Base-by-base conservation (phyloP, 306 rosid species). In the Vigna trinervia region DNA sequence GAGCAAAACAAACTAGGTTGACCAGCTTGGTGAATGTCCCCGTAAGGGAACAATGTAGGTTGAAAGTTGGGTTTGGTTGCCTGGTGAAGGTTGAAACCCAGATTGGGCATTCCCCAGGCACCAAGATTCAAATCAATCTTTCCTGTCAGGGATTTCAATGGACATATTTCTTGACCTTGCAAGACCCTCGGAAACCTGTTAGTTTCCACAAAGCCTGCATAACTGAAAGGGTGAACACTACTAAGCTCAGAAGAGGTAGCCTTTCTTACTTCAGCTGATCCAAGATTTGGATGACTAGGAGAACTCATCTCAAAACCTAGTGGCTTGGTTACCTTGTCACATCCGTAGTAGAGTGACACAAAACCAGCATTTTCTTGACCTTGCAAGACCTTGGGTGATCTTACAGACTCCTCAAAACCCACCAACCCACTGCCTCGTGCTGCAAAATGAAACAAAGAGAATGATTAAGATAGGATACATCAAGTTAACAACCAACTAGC, bases 331-430 rank as follows among this genome's bases (percentile, higher is more conserved):
- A 85, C 84, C 74, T 88, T 78, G 82, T 91, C 97, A 84, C 86
- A 48, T 80, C 97, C 96, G 56, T 88, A 90, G 82, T 78, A 79
- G 85, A 90, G 92, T 78, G 97, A 87, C 86, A 87, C 69, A 78
- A 92, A 87, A 89, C 97, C 97, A 73, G 93, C 34, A 85, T 92
- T 92, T 96, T 96, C 99, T 96, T 96, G 99, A 96, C 99, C 99
- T 96, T 96, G 99, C 98, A 96, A 96, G 98, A 92, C 99, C 99
- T 96, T 92, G 65, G 98, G 89, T 89, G 98, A 89, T 88, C 91
- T 92, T 77, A 91, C 58, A 30, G 99, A 89, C 81, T 88, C 98
- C 96, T 92, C 99, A 84, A 87, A 92, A 87, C 89, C 97, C 89
- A 88, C 68, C 84, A 88, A 82, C 75, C 89, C 93, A 85, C 82